Conservation (phyloP, 768 basidiomycete genomes). For the Chalciporus pseudorubinellus region DNA sequence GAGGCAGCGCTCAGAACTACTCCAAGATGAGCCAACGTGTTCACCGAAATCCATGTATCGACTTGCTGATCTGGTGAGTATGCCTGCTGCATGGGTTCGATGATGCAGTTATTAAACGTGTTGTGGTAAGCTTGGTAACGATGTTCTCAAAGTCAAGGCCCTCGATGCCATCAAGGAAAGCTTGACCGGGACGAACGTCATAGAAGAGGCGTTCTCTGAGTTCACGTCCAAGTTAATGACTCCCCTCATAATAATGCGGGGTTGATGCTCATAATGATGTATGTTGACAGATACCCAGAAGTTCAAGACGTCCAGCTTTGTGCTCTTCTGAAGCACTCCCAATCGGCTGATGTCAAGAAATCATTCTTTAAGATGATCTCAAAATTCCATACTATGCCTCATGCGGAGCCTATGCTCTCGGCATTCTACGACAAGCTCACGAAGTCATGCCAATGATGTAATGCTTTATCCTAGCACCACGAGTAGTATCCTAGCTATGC, state of each 20-base stretch:
- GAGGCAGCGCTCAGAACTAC: neutral
- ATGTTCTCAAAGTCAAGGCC: constrained; percentile 16
- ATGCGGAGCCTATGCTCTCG: constrained; percentile 1
- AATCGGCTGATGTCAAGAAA: neutral
- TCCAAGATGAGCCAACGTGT: constrained; percentile 14
- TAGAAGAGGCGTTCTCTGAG: constrained; percentile 26
- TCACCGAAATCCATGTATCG: constrained; percentile 40
- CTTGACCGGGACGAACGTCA: constrained; percentile 18
- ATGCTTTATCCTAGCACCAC: no score
- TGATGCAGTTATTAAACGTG: neutral
- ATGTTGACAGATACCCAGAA: constrained; percentile 3
- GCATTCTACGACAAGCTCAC: neutral
- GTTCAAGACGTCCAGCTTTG: constrained; percentile 3
- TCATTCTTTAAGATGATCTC: constrained; percentile 1
- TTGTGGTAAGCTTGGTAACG: constrained; percentile 10
- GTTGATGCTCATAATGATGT: neutral
- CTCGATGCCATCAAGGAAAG: constrained; percentile 19
- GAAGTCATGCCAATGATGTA: no score
- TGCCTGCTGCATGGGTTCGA: neutral
- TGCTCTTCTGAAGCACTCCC: constrained; percentile 2
- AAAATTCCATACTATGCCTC: neutral
- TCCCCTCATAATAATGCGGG: neutral
- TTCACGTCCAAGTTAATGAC: constrained; percentile 24
- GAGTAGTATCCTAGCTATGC: no score
- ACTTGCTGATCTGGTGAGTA: constrained; percentile 29